Evolutionary conservation across 2,329 filamentous ascomycete genomes (phyloP).

Genomic region (Neofusicoccum umdonicola): DNA sequence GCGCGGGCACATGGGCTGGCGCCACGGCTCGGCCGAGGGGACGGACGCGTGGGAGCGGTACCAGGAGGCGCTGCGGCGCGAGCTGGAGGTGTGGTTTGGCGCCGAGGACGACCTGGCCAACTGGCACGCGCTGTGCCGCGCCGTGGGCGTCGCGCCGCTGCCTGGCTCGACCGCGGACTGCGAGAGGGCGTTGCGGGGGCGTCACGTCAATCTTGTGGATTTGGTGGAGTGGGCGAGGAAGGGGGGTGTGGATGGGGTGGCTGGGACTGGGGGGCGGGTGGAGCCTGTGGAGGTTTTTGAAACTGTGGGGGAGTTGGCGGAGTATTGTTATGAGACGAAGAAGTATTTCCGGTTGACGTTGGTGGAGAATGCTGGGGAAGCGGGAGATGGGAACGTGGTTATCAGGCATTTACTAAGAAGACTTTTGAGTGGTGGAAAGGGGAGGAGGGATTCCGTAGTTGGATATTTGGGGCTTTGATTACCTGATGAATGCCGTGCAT

Average conservation of each 20-base stretch:
- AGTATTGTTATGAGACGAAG: slow-evolving; percentile 13
- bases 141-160: slow-evolving; percentile 19
- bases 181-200: slow-evolving; percentile 1
- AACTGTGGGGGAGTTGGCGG: slow-evolving; percentile 13
- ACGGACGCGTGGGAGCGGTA: slow-evolving; percentile 19
- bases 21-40: too few species aligned
- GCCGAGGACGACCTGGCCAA: slow-evolving; percentile 19
- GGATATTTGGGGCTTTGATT: too few species aligned
- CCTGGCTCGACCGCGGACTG: neutral
- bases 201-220: slow-evolving; percentile 22
- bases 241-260: neutral
- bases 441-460: too few species aligned
- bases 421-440: neutral
- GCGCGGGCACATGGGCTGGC: neutral
- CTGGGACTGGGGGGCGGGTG: neutral
- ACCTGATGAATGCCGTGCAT: too few species aligned
- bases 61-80: slow-evolving; percentile 19
- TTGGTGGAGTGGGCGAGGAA: slow-evolving; percentile 20
- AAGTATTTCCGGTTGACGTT: slow-evolving; percentile 18
- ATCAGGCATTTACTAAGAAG: slow-evolving; percentile 21
- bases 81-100: slow-evolving; percentile 22
- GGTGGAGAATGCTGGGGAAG: slow-evolving; percentile 12
- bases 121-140: slow-evolving; percentile 22
- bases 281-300: slow-evolving; percentile 16
- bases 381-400: slow-evolving; percentile 19